Evolutionary conservation across 441 rosid genomes (phyloP).

Genomic region (Macaranga tanarius): DNA sequence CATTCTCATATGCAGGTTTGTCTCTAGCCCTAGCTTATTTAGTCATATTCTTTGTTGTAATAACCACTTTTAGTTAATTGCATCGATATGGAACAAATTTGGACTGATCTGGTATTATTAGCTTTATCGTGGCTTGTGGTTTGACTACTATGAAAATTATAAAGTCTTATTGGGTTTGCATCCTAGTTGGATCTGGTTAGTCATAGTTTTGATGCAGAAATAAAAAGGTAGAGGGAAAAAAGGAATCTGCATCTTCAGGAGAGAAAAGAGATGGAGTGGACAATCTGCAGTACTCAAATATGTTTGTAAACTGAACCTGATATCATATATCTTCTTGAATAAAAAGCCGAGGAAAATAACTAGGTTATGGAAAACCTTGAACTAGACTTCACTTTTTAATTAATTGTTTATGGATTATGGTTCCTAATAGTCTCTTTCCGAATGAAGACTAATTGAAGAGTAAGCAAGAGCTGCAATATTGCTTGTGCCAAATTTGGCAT

Average conservation of each 20-base stretch:
- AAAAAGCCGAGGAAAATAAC: slow-evolving; percentile 5
- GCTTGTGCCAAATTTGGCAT: neutral
- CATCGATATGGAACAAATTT: neutral
- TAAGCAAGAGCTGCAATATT: neutral
- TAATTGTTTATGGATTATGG: neutral
- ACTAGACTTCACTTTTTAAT: neutral
- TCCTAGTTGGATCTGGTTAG: neutral
- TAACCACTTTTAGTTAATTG: neutral
- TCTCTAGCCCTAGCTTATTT: slow-evolving; percentile 25
- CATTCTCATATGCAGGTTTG: slow-evolving; percentile 91
- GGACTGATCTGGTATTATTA: slow-evolving; percentile 2
- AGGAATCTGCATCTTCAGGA: neutral
- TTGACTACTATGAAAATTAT: neutral
- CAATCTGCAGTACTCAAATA: neutral
- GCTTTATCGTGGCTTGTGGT: neutral
- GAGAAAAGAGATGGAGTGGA: neutral
- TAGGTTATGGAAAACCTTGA: neutral
- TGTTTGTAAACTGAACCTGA: neutral
- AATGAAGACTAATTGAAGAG: too few relatives aligned
- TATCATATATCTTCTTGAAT: neutral
- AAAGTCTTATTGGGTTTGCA: neutral
- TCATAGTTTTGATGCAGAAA: neutral
- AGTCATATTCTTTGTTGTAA: neutral
- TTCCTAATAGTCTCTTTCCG: neutral
- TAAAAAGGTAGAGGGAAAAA: neutral